Evolutionary conservation across 1,284 basidiomycete species (phyloP), one percentile per base, ranked within the genome.

Genomic region (Marasmius oreades): DNA sequence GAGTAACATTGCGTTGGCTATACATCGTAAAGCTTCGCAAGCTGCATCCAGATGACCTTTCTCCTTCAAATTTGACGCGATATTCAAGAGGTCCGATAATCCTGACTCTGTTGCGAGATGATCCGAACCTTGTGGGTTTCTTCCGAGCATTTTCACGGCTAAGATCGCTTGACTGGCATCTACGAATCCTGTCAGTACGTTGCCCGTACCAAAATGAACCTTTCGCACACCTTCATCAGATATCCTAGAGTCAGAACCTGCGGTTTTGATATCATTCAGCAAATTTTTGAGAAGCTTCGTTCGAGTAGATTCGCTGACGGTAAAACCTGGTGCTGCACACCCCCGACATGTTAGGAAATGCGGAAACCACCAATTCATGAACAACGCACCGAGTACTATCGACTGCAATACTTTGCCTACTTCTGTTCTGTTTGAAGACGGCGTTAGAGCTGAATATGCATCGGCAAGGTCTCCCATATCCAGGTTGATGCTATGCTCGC

Each of bases 1-100:
- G 53, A 92, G 78, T 26, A 92, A 76, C 11, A 91, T 66, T 0
- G 87, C 83, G 65, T 92, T 92, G 7, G 90, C 90, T 31, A 90
- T 76, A 55, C 85, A 88, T 51, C 88, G 77, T 48, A 91, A 73
- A 1, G 88, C 86, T 70, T 91, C 87, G 55, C 78, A 81, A 7
- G 78, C 74, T 2, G 87, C 84, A 23, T 85, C 84, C 6, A 73
- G 66, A 56, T 84, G 78, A 33, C 80, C 81, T 67, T 33, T 50
- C 47, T 80, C 81, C 67, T 33, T 33, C 47, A 80, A 77, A 1
- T 72, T 64, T 5, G 71, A 67, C 16, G 81, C 75, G 18, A 86
- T 62, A 5, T 67, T 63, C 39, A 88, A 73, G 22, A 89, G 71
- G 24, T 73, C 70, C 5, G 76, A 77, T 53, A 88, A 73, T 64